phyloP scores from a whole-genome alignment of 2,329 filamentous ascomycete genomes.

The Raffaelea ambrosiae region DNA sequence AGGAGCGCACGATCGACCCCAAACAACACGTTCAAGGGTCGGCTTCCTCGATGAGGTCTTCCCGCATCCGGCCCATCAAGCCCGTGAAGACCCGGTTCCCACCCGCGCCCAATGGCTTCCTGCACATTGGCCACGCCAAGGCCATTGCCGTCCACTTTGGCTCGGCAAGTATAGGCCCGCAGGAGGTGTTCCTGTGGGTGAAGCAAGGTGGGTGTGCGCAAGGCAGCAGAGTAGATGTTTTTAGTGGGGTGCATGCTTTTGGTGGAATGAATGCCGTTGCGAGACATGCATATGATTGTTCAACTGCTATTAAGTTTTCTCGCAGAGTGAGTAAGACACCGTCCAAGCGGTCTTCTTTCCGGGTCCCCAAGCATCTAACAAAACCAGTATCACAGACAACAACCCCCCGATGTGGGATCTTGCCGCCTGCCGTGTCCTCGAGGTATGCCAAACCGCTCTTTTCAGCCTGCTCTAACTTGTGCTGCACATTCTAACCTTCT shows the following conservation, averaged over 20 bases:
- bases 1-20: conserved; percentile 40
- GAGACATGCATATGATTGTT: too few species aligned
- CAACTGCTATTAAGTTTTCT: too few species aligned
- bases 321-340: neutral
- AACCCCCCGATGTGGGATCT: conserved; percentile 68
- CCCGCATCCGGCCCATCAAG: conserved; percentile 54
- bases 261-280: conserved; percentile 75
- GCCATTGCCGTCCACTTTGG: conserved; percentile 96
- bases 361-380: conserved; percentile 1
- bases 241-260: conserved; percentile 60
- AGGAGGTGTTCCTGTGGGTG: conserved; percentile 83
- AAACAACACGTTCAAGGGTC: conserved; percentile 71
- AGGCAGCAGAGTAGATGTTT: too few species aligned
- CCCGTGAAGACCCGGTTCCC: conserved; percentile 65
- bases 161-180: conserved; percentile 78
- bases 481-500: neutral
- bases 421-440: conserved; percentile 77
- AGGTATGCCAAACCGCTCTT: conserved; percentile 17
- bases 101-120: conserved; percentile 84
- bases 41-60: conserved; percentile 69
- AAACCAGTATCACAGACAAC: conserved; percentile 6
- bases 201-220: conserved; percentile 51
- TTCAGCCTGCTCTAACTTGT: too few species aligned
- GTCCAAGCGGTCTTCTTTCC: too few species aligned
- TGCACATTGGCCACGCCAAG: conserved; percentile 91